phyloP scores from a whole-genome alignment of 352 stramenopile species.

The Phytophthora sojae region DNA sequence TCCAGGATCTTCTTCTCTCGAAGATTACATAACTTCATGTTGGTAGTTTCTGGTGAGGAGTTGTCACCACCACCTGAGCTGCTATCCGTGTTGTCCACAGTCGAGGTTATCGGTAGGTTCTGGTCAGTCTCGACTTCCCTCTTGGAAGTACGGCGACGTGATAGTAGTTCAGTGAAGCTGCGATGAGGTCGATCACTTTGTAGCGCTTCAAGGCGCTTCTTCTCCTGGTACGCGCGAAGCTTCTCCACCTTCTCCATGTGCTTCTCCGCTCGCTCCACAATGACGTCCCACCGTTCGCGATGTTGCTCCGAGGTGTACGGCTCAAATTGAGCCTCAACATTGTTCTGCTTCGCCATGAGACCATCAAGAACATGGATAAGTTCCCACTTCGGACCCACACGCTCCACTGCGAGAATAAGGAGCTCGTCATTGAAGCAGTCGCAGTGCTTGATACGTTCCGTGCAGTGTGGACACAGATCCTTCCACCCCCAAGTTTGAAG shows the following conservation, averaged over 20 bases:
- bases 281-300: slow-evolving; percentile 60
- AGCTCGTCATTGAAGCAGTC: slow-evolving; percentile 82
- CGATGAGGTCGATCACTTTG: slow-evolving; percentile 35
- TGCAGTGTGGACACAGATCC: slow-evolving; percentile 76
- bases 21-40: slow-evolving; percentile 38
- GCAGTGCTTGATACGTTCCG: slow-evolving; percentile 67
- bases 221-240: slow-evolving; percentile 56
- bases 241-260: slow-evolving; percentile 77
- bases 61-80: not conserved
- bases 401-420: slow-evolving; percentile 61
- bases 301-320: slow-evolving; percentile 68
- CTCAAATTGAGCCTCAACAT: slow-evolving; percentile 62
- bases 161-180: slow-evolving; percentile 32
- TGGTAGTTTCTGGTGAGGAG: slow-evolving; percentile 1
- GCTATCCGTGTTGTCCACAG: not conserved
- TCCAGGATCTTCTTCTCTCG: slow-evolving; percentile 68
- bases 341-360: slow-evolving; percentile 48
- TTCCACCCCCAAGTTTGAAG: slow-evolving; percentile 71
- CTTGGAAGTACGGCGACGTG: not conserved
- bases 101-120: not conserved
- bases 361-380: slow-evolving; percentile 68
- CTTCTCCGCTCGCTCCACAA: slow-evolving; percentile 54
- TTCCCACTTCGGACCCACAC: slow-evolving; percentile 69
- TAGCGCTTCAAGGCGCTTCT: slow-evolving; percentile 50
- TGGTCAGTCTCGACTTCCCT: not conserved